Evolutionary conservation across 2,329 filamentous ascomycete species (phyloP), one percentile per base, ranked within the genome.

Genomic region (Colletotrichum kahawae): DNA sequence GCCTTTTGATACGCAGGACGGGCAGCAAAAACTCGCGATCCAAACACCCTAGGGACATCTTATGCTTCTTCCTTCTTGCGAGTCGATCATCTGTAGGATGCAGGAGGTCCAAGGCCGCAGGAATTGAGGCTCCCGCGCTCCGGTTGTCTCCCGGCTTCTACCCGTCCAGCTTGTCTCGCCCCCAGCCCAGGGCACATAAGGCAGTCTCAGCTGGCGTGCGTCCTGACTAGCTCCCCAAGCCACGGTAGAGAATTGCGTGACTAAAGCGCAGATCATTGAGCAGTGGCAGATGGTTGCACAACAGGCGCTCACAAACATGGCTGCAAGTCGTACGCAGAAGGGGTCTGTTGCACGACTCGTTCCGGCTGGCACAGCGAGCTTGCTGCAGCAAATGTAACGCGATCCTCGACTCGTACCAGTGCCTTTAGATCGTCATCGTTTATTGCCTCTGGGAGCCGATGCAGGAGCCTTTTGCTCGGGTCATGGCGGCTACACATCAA

Each of bases 371-470:
- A 57, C 71, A 43, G 31, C 59, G 29, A 29, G 14, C 56, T 63
- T 63, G 56, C 36, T 62, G 38, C 60, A 74, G 51, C 33, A 31
- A 54, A 71, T 74, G 71, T 63, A 74, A 71, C 62, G 68, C 54
- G 62, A 71, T 51, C 67, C 68, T 69, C 71, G 68, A 74, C 67
- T 74, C 71, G 38, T 56, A 43, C 57, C 57, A 38, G 43, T 56
- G 14, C 31, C 31, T 64, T 43, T 2, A 60, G 56, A 65, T 65
- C 33, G 59, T 9, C 27, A 43, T 36, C n/a, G 21, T 70, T 51
- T 33, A 38, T 27, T 65, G 51, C 56, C 43, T n/a, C 48, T 36
- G 54, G 8, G 31, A 54, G 54, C 31, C 48, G 29, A 59, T n/a
- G 34, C 57, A 43, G n/a, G 71, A 73, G 57, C 29, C 38, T 57